Evolutionary conservation across 495 filamentous ascomycete genomes (phyloP).

Genomic region (Lasiosphaeris hirsuta): DNA sequence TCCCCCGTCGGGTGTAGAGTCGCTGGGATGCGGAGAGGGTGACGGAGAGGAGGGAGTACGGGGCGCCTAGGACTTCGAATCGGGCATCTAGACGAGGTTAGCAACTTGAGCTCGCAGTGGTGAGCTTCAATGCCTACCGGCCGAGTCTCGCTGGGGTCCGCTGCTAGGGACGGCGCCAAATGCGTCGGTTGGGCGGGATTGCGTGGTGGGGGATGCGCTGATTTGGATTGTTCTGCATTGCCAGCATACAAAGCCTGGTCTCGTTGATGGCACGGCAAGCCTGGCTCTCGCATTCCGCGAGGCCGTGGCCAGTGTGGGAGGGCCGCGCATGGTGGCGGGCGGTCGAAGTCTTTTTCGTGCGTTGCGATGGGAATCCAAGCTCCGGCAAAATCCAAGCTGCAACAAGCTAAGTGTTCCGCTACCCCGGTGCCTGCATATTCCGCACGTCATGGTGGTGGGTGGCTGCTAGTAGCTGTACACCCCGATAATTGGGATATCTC

Average conservation of each 20-base stretch:
- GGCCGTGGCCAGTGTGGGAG: slow-evolving; percentile 23
- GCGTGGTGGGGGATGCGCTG: slow-evolving; percentile 49
- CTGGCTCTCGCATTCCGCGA: slow-evolving; percentile 15
- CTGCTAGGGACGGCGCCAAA: slow-evolving; percentile 39
- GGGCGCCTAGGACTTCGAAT: slow-evolving; percentile 87
- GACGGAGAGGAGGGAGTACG: slow-evolving; percentile 89
- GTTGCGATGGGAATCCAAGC: not conserved
- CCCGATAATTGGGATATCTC: no score
- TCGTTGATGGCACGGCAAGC: not conserved
- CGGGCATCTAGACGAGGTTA: slow-evolving; percentile 65
- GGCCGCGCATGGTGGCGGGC: slow-evolving; percentile 28
- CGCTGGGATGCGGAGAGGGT: slow-evolving; percentile 88
- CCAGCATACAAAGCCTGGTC: slow-evolving; percentile 35
- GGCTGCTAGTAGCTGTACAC: no score
- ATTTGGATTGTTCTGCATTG: slow-evolving; percentile 54
- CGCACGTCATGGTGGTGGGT: no score
- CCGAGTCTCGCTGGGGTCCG: slow-evolving; percentile 30
- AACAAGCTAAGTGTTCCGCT: no score
- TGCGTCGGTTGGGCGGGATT: slow-evolving; percentile 46
- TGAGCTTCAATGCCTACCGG: slow-evolving; percentile 32
- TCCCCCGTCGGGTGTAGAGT: slow-evolving; percentile 86
- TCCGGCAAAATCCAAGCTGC: not conserved
- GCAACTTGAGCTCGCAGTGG: not conserved
- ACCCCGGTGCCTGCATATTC: no score
- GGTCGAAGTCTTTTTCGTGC: slow-evolving; percentile 5